Percentiles rank a stretch among this genome's conserved stretches.
Conservation (phyloP, 305 asterid genomes). For the Rubia peregrina region DNA sequence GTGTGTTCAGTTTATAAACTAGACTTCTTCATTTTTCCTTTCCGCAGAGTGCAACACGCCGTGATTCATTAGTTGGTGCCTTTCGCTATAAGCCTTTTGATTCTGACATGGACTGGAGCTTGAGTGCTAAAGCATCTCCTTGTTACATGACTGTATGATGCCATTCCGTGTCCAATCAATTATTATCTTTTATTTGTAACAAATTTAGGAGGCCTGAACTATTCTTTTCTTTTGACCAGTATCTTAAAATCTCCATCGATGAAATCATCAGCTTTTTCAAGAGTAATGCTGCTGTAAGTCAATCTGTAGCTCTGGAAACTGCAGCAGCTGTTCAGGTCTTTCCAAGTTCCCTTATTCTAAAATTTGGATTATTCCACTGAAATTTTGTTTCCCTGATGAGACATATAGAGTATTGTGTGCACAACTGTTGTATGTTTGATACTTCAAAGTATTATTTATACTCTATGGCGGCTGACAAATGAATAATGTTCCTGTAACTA, state of each 20-base stretch:
- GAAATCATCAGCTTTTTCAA: slow-evolving; percentile 69
- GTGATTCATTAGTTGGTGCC: slow-evolving; percentile 77
- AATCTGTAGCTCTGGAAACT: slow-evolving; percentile 86
- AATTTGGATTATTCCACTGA: slow-evolving; percentile 9
- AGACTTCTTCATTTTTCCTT: slow-evolving; percentile 18
- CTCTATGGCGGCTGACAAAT: background rate
- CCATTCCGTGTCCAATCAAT: slow-evolving; percentile 7
- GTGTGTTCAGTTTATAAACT: background rate
- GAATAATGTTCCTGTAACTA: background rate
- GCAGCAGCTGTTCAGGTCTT: slow-evolving; percentile 94
- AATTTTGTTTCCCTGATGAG: background rate
- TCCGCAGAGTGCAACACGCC: slow-evolving; percentile 75
- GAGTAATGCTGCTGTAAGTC: slow-evolving; percentile 80
- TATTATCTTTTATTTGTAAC: background rate
- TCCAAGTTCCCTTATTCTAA: slow-evolving; percentile 13
- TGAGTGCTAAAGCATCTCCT: slow-evolving; percentile 95
- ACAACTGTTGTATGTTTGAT: background rate
- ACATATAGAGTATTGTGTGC: background rate
- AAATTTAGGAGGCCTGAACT: slow-evolving; percentile 10
- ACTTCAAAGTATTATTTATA: background rate
- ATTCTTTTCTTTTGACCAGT: slow-evolving; percentile 40
- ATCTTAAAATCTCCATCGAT: slow-evolving; percentile 78
- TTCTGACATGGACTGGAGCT: slow-evolving; percentile 83
- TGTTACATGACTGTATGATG: slow-evolving; percentile 83
- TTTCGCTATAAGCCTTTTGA: slow-evolving; percentile 87